Base-by-base conservation (phyloP, 1,139 yeast species). In the Lodderomyces pseudojiufengensis region DNA sequence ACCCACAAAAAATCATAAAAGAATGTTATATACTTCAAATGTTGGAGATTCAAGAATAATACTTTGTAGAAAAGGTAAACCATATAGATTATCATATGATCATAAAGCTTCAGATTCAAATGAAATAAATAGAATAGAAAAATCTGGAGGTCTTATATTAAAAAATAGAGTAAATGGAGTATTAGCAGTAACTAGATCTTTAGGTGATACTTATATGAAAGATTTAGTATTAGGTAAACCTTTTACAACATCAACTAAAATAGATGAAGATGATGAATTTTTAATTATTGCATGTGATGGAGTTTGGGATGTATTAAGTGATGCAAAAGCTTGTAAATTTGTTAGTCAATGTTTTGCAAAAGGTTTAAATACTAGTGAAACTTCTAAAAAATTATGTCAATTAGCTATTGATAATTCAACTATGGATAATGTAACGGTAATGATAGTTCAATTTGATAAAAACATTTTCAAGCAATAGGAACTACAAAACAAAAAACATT, bases 121-220 rank as follows among this genome's bases (percentile, higher is more conserved):
- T 51, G 98, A 92, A 55, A 76, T 82, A 41, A 77, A 75, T 46
- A 72, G 98, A 44, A 82, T 92, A 13, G 74, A 78, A 38, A 73
- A 79, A 35, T 70, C 77, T 4, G 98, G 98, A 2, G 98, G 98
- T 0, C 63, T 92, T 25, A 78, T 92, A 40, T 76, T 94, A 75
- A 87, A 87, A 51, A 84, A 87, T 48, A 73, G 99, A 47, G 98
- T 92, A 26, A 92, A 90, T 56, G 98, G 98, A 5, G 90, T 94
- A 54, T 70, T 94, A 38, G 97, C 98, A 0, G 96, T 92, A 12
- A 87, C 97, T 2, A 69, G 99, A 43, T 84, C 97, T 2, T 69
- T 92, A 29, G 99, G 98, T n/a, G 98, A 92, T 58, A 73, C 83
- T 13, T 90, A 87, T 59, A 84, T 92, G 80, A 95, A 94, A 57